phyloP scores from a whole-genome alignment of 257 asterid genomes.

The Pogostemon cablin region DNA sequence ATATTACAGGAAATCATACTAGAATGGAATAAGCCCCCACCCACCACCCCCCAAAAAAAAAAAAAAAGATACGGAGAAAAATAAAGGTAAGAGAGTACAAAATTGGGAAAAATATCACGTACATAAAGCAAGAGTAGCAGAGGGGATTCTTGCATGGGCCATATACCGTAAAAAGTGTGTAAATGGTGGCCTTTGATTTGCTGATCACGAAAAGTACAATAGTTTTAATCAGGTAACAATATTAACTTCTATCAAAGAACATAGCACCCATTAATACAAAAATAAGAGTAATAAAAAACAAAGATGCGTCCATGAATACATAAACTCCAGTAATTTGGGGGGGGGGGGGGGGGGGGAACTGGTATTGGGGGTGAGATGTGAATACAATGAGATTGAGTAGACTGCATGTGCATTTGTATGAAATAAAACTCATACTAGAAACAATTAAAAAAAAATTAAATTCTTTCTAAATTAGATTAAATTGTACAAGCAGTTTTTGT shows the following conservation, averaged over 20 bases:
- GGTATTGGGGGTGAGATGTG: too few species aligned
- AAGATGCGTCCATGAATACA: too few species aligned
- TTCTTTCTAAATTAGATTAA: too few species aligned
- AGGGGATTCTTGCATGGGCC: background rate
- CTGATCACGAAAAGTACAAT: conserved; percentile 48
- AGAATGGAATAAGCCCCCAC: background rate
- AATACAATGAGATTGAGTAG: too few species aligned
- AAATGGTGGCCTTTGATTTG: conserved; percentile 40
- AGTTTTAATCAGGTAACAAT: conserved; percentile 28
- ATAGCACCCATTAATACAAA: conserved; percentile 21
- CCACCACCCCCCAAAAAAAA: background rate
- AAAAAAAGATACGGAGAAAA: background rate
- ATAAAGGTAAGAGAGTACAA: background rate
- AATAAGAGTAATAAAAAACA: background rate
- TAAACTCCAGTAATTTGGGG: too few species aligned
- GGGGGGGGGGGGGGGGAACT: too few species aligned
- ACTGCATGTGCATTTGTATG: too few species aligned
- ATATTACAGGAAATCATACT: conserved; percentile 1
- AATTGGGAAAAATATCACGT: conserved; percentile 30
- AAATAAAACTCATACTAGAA: too few species aligned
- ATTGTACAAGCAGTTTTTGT: too few species aligned
- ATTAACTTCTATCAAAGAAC: conserved; percentile 17
- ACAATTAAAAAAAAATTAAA: too few species aligned
- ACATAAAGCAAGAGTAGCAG: conserved; percentile 52
- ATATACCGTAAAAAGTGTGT: too few species aligned